A percentile compares a stretch with the other conserved stretches of the same genome.
These are phyloP conservation scores for Allium sativum DNA, from an alignment of 106 monocot genomes.

Conservation along the genomic window DNA sequence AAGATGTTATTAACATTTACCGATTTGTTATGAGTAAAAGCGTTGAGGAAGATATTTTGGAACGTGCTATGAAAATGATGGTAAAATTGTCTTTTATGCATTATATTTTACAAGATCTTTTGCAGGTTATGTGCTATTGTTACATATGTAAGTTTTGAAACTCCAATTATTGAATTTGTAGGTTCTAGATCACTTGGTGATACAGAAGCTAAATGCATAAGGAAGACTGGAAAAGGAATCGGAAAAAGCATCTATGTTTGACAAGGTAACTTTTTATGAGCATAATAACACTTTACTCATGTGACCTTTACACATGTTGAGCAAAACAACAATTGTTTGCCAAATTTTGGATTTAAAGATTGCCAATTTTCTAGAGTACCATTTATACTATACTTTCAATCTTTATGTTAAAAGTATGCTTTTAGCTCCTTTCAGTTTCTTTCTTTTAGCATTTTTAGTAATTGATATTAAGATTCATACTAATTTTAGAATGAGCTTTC, in stretches of 20 bases:
- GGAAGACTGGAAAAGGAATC: conserved; percentile 96
- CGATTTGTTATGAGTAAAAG: conserved; percentile 97
- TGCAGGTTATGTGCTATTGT: too few relatives aligned
- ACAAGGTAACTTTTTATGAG: conserved; percentile 50
- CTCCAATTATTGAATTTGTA: conserved; percentile 7
- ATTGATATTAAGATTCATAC: not conserved
- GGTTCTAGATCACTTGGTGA: conserved; percentile 98
- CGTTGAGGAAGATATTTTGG: conserved; percentile 98
- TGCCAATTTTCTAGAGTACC: not conserved
- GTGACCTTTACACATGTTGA: too few relatives aligned
- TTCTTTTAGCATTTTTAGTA: conserved; percentile 3
- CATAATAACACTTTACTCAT: not conserved
- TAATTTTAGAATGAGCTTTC: conserved; percentile 89
- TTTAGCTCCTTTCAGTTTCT: not conserved
- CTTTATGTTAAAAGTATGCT: not conserved
- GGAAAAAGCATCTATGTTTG: conserved; percentile 96
- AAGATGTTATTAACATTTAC: conserved; percentile 98
- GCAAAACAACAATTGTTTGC: not conserved
- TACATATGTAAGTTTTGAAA: conserved; percentile 1
- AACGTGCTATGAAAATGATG: conserved; percentile 99
- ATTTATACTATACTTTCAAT: not conserved
- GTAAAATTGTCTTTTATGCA: conserved; percentile 20
- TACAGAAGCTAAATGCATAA: conserved; percentile 98
- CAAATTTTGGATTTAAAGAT: not conserved
- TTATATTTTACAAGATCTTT: not conserved